Evolutionary conservation across 345 rosid species (phyloP).

Genomic region (Citrus maxima): DNA sequence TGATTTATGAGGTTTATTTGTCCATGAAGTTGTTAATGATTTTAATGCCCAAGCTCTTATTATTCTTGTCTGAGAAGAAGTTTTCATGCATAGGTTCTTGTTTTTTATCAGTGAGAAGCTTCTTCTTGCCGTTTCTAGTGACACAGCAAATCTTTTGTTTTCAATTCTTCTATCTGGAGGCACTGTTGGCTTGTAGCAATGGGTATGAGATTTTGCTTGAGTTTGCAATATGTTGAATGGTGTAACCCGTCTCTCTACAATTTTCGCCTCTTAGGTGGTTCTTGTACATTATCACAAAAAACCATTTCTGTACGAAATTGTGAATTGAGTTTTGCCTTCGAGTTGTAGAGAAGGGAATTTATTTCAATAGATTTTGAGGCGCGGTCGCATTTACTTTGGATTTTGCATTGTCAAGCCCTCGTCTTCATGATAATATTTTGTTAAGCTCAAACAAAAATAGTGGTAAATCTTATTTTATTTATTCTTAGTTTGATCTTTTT

Average conservation of each 20-base stretch:
- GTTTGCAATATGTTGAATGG: constrained; percentile 20
- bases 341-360: constrained; percentile 22
- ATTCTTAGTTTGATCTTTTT: not conserved
- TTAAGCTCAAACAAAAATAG: not conserved
- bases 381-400: not conserved
- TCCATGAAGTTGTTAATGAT: constrained; percentile 8
- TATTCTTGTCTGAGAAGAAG: constrained; percentile 20
- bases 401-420: not conserved
- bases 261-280: constrained; percentile 25
- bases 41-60: constrained; percentile 8
- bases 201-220: constrained; percentile 26
- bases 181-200: constrained; percentile 21
- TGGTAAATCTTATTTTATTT: not conserved
- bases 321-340: constrained; percentile 35
- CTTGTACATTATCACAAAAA: constrained; percentile 49
- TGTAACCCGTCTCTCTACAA: constrained; percentile 9
- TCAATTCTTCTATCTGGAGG: constrained; percentile 21
- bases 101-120: constrained; percentile 18
- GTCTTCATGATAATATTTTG: not conserved
- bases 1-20: constrained; percentile 49
- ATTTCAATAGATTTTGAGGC: constrained; percentile 2
- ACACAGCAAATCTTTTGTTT: constrained; percentile 21
- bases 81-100: constrained; percentile 9
- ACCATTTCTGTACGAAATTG: constrained; percentile 35
- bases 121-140: constrained; percentile 28